Evolutionary conservation across 2,329 filamentous ascomycete species (phyloP).

Genomic region (Bipolaris gigantea): DNA sequence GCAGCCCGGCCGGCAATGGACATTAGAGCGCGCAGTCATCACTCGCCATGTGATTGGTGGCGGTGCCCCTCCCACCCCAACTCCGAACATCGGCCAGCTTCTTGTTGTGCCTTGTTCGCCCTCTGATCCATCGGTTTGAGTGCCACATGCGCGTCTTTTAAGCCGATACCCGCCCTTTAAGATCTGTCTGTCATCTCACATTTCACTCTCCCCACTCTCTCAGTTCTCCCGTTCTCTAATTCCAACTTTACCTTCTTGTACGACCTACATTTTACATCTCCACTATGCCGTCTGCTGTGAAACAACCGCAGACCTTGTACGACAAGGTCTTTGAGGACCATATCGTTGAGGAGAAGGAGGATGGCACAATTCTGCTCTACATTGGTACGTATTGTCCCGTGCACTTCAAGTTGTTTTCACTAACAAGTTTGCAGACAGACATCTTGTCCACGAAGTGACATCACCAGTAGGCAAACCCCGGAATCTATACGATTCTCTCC

Average conservation of each 20-base stretch:
- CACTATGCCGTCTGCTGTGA: constrained; percentile 75
- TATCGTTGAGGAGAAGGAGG: constrained; percentile 91
- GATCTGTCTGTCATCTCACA: constrained; percentile 6
- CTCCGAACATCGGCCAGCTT: constrained; percentile 38
- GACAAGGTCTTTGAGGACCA: constrained; percentile 97
- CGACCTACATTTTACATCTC: constrained; percentile 16
- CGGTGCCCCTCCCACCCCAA: constrained; percentile 18
- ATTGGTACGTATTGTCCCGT: constrained; percentile 67
- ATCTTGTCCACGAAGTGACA: constrained; percentile 97
- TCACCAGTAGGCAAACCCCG: constrained; percentile 67
- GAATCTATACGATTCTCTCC: background rate
- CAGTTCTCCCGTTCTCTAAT: background rate
- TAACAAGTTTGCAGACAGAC: constrained; percentile 66
- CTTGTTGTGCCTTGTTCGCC: constrained; percentile 34
- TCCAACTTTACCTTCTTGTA: constrained; percentile 18
- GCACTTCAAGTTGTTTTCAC: constrained; percentile 4
- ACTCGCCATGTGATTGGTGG: constrained; percentile 28
- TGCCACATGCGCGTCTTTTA: constrained; percentile 31
- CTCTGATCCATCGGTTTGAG: constrained; percentile 27
- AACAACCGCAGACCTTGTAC: constrained; percentile 81
- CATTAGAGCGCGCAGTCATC: constrained; percentile 27
- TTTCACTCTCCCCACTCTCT: background rate
- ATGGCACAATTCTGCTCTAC: constrained; percentile 90
- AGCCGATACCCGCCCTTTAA: constrained; percentile 17
- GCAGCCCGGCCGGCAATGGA: constrained; percentile 11